Evolutionary conservation across 306 rosid genomes (phyloP).

Genomic region (Cicer bijugum): DNA sequence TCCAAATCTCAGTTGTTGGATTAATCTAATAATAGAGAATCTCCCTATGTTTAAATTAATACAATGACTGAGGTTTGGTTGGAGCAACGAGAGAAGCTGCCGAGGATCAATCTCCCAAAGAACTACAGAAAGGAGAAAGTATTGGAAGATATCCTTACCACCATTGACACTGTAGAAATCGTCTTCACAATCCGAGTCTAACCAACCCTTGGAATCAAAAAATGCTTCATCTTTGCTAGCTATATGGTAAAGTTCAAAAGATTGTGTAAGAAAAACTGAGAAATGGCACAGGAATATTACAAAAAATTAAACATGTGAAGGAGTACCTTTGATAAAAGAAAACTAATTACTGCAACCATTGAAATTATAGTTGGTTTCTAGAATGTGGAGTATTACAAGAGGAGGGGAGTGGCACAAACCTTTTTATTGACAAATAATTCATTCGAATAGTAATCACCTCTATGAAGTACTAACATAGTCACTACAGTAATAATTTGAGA

Average conservation of each 20-base stretch:
- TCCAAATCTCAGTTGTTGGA: neutral
- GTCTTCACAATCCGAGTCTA: constrained; percentile 90
- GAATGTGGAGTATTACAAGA: constrained; percentile 24
- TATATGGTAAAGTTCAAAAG: constrained; percentile 48
- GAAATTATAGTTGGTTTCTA: constrained; percentile 4
- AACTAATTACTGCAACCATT: neutral
- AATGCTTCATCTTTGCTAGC: constrained; percentile 83
- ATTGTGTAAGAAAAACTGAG: constrained; percentile 3
- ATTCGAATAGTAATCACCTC: constrained; percentile 18
- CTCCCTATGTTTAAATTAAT: neutral
- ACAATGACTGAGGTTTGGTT: neutral
- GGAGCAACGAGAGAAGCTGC: neutral
- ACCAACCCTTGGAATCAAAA: constrained; percentile 84
- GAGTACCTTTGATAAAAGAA: neutral
- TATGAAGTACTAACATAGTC: neutral
- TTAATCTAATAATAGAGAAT: neutral
- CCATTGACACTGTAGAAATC: constrained; percentile 94
- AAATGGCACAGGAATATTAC: neutral
- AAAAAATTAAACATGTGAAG: neutral
- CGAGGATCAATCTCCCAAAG: neutral
- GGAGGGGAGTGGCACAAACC: constrained; percentile 1
- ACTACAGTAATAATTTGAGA: neutral
- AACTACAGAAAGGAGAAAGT: constrained; percentile 41
- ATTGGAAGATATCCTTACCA: constrained; percentile 62
- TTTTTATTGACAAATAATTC: neutral